Conservation (phyloP, 352 stramenopile genomes). For the Pythium folliculosum region DNA sequence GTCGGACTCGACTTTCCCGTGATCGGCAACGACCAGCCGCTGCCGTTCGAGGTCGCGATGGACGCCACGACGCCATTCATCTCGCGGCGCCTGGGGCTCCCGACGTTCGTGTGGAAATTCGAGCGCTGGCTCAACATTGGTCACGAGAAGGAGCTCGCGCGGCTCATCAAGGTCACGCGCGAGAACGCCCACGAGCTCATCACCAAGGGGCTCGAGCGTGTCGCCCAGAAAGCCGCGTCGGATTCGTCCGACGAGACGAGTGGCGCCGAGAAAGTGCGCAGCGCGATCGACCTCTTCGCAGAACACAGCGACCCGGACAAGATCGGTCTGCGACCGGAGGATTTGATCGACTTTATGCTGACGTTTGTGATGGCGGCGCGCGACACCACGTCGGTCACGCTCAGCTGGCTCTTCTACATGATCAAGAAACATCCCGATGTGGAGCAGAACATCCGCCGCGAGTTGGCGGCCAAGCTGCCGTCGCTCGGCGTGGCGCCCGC, state of each 20-base stretch:
- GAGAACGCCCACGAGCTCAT: slow-evolving; percentile 48
- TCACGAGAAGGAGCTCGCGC: slow-evolving; percentile 35
- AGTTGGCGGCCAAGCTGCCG: slow-evolving; percentile 38
- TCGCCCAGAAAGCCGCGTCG: too few relatives aligned
- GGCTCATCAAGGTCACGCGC: slow-evolving; percentile 37
- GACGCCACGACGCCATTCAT: slow-evolving; percentile 34
- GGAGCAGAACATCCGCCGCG: slow-evolving; percentile 42
- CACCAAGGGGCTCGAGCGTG: slow-evolving; percentile 6
- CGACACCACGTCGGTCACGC: slow-evolving; percentile 69
- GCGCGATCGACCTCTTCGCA: slow-evolving; percentile 17
- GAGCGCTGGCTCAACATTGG: slow-evolving; percentile 53
- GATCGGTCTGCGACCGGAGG: slow-evolving; percentile 29
- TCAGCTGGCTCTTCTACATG: slow-evolving; percentile 75
- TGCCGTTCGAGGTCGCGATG: slow-evolving; percentile 53
- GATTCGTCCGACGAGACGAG: not conserved
- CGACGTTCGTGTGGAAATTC: slow-evolving; percentile 56
- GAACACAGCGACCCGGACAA: slow-evolving; percentile 19
- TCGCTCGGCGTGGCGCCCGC: not conserved
- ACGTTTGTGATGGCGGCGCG: slow-evolving; percentile 71
- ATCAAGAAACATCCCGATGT: slow-evolving; percentile 68
- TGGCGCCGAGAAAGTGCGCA: not conserved
- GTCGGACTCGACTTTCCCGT: slow-evolving; percentile 52
- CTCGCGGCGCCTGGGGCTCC: slow-evolving; percentile 40
- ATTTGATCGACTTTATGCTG: slow-evolving; percentile 70
- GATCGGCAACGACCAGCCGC: slow-evolving; percentile 33